Percentiles rank a stretch among this genome's conserved stretches.
phyloP scores from a whole-genome alignment of 768 basidiomycete genomes.

The Boletellus ananas region DNA sequence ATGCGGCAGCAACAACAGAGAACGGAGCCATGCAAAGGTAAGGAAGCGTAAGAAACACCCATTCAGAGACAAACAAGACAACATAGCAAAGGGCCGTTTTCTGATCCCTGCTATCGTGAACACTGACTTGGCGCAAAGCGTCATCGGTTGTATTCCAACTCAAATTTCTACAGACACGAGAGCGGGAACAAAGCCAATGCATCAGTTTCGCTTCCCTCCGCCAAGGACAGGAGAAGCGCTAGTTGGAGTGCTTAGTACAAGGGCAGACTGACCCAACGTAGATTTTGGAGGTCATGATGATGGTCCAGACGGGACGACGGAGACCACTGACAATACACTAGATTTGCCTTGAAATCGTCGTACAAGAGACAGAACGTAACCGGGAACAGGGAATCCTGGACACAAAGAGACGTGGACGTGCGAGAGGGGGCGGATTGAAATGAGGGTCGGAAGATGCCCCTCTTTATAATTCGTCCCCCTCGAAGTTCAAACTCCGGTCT shows the following conservation, averaged over 20 bases:
- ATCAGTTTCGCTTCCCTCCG: slow-evolving; percentile 54
- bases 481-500: slow-evolving; percentile 49
- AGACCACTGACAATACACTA: slow-evolving; percentile 44
- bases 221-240: slow-evolving; percentile 43
- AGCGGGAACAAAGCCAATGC: slow-evolving; percentile 37
- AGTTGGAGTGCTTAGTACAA: slow-evolving; percentile 43
- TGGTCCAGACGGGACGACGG: slow-evolving; percentile 20
- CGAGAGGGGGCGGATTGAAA: slow-evolving; percentile 36
- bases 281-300: slow-evolving; percentile 69
- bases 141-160: slow-evolving; percentile 98
- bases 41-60: slow-evolving; percentile 28
- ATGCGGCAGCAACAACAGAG: slow-evolving; percentile 16
- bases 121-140: slow-evolving; percentile 80
- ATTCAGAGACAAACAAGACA: slow-evolving; percentile 38
- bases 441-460: slow-evolving; percentile 29
- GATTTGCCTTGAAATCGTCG: slow-evolving; percentile 45
- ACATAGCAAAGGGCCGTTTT: slow-evolving; percentile 37
- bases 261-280: slow-evolving; percentile 91
- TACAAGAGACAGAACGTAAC: slow-evolving; percentile 55
- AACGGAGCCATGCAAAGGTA: slow-evolving; percentile 28
- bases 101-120: slow-evolving; percentile 37
- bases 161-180: slow-evolving; percentile 72
- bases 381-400: slow-evolving; percentile 50
- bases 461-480: slow-evolving; percentile 41
- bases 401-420: slow-evolving; percentile 47